phyloP scores from a whole-genome alignment of 2,329 filamentous ascomycete species.

The Sclerotiophoma versabilis region DNA sequence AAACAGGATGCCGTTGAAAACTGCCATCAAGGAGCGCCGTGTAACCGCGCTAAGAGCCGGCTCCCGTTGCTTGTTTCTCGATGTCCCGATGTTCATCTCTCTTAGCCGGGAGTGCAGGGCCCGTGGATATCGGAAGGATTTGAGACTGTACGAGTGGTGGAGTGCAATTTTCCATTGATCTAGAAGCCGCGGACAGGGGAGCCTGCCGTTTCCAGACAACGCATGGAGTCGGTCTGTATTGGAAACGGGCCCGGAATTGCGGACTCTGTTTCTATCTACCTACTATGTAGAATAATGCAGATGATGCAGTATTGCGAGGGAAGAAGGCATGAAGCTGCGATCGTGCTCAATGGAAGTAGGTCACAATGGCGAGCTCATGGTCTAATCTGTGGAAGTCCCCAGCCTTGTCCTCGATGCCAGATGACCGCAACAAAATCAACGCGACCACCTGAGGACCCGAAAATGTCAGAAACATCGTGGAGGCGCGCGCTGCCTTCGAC shows the following conservation, averaged over 20 bases:
- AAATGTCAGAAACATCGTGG: conserved; percentile 1
- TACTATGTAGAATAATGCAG: not conserved
- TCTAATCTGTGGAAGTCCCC: no score
- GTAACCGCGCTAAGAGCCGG: not conserved
- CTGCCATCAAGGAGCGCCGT: not conserved
- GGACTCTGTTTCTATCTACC: not conserved
- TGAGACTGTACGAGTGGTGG: conserved; percentile 2
- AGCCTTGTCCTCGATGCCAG: not conserved
- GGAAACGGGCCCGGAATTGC: not conserved
- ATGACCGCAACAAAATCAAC: not conserved
- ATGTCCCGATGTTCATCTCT: not conserved
- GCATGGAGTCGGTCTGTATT: conserved; percentile 1
- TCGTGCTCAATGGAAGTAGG: not conserved
- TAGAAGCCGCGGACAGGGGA: not conserved
- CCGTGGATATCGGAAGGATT: conserved; percentile 1
- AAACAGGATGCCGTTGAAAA: not conserved
- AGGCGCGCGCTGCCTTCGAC: conserved; percentile 5
- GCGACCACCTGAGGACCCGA: not conserved
- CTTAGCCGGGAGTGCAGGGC: not conserved
- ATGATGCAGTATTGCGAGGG: no score
- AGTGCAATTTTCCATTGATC: not conserved
- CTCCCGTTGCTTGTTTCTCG: conserved; percentile 5
- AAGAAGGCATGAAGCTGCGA: not conserved
- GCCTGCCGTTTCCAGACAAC: not conserved
- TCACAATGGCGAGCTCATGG: no score